A percentile compares a stretch with the other conserved stretches of the same genome.
Conservation (phyloP, 1,139 yeast species). For the Kodamaea plutei region DNA sequence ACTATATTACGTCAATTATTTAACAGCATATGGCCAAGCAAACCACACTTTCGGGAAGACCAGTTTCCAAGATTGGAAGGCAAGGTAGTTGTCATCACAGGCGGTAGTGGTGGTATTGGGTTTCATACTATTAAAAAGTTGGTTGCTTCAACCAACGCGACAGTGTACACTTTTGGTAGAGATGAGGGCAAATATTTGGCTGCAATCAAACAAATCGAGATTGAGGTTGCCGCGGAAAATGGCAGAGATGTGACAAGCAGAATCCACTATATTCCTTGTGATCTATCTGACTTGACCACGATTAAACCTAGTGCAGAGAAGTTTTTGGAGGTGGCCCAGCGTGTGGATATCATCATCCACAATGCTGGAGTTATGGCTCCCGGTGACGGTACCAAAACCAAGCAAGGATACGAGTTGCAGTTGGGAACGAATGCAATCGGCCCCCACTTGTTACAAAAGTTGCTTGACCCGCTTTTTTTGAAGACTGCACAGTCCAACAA, state of each 20-base stretch:
- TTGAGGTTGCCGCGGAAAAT: slow-evolving; percentile 5
- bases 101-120: slow-evolving; percentile 21
- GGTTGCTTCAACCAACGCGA: slow-evolving; percentile 12
- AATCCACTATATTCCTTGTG: slow-evolving; percentile 27
- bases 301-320: slow-evolving; percentile 37
- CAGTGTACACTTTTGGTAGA: slow-evolving; percentile 17
- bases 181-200: slow-evolving; percentile 13
- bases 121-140: slow-evolving; percentile 10
- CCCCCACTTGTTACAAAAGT: slow-evolving; percentile 43
- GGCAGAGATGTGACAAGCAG: slow-evolving; percentile 5
- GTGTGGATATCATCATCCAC: slow-evolving; percentile 41
- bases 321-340: slow-evolving; percentile 20
- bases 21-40: slow-evolving; percentile 4
- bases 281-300: slow-evolving; percentile 41
- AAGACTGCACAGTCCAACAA: slow-evolving; percentile 20
- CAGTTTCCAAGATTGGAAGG: slow-evolving; percentile 13
- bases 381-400: slow-evolving; percentile 3
- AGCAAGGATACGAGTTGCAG: slow-evolving; percentile 43
- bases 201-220: slow-evolving; percentile 13
- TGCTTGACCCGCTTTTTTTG: slow-evolving; percentile 39
- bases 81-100: slow-evolving; percentile 21
- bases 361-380: slow-evolving; percentile 47
- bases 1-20: not conserved
- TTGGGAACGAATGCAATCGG: slow-evolving; percentile 50
- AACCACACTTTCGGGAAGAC: slow-evolving; percentile 7